These are phyloP conservation scores for Nakataea oryzae DNA, from an alignment of 2,329 filamentous ascomycete species.

Conservation along the genomic window DNA sequence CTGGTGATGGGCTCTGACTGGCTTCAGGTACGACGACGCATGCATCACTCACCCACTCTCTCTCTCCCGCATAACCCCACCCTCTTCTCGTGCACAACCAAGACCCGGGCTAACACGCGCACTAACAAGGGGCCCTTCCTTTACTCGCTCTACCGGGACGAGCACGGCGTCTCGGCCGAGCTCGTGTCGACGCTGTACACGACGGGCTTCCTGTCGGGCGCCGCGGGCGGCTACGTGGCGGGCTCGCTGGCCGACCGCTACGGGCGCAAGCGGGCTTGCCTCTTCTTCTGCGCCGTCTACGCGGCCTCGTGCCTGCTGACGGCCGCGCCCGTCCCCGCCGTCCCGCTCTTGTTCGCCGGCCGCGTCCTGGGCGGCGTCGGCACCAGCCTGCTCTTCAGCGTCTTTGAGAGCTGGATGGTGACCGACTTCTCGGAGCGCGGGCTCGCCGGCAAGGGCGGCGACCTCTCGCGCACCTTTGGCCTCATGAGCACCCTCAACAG, in stretches of 20 bases:
- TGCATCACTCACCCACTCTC: background rate
- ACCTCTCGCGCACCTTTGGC: slow-evolving; percentile 39
- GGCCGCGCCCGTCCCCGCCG: slow-evolving; percentile 15
- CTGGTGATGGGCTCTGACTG: slow-evolving; percentile 40
- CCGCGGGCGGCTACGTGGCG: slow-evolving; percentile 31
- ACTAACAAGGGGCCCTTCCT: slow-evolving; percentile 19
- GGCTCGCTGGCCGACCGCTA: slow-evolving; percentile 37
- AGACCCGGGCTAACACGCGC: background rate
- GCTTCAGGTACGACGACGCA: slow-evolving; percentile 28
- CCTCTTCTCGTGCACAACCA: too few relatives aligned
- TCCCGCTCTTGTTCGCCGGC: slow-evolving; percentile 37
- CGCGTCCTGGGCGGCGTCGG: slow-evolving; percentile 43
- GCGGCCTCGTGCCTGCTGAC: slow-evolving; percentile 36
- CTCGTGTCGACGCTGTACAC: slow-evolving; percentile 29
- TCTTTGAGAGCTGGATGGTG: slow-evolving; percentile 53
- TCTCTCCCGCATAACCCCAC: too few relatives aligned
- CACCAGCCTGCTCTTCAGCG: slow-evolving; percentile 46
- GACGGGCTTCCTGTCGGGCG: slow-evolving; percentile 31
- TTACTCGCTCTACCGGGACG: slow-evolving; percentile 23
- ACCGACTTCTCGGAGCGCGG: slow-evolving; percentile 37
- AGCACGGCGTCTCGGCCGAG: slow-evolving; percentile 16
- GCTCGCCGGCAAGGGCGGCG: slow-evolving; percentile 21
- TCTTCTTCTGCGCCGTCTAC: slow-evolving; percentile 43
- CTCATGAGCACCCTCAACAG: slow-evolving; percentile 40
- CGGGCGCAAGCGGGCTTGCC: slow-evolving; percentile 40